Evolutionary conservation across 305 asterid genomes (phyloP).

Genomic region (Withania somnifera): DNA sequence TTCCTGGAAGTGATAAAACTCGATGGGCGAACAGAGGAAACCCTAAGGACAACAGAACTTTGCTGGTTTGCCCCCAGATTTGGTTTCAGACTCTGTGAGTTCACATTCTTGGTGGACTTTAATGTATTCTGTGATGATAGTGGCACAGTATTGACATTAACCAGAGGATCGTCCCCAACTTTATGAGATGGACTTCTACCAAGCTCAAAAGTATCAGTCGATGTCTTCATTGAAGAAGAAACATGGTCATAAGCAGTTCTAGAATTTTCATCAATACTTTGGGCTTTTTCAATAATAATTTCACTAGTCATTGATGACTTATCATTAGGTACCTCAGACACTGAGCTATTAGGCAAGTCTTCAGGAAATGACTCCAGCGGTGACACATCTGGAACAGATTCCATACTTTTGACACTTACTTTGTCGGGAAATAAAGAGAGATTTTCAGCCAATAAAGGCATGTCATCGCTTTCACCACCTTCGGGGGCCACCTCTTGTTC

Average conservation of each 20-base stretch:
- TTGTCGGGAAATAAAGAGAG: conserved; percentile 19
- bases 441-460: conserved; percentile 10
- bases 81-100: conserved; percentile 24
- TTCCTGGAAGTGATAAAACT: conserved; percentile 26
- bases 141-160: conserved; percentile 12
- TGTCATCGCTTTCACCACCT: conserved; percentile 10
- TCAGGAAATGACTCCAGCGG: conserved; percentile 40
- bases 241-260: conserved; percentile 19
- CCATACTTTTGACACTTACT: conserved; percentile 27
- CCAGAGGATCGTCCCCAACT: background rate
- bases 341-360: conserved; percentile 26
- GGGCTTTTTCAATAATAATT: conserved; percentile 15
- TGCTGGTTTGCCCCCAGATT: conserved; percentile 27
- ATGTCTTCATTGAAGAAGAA: conserved; percentile 12
- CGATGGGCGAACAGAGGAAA: conserved; percentile 28
- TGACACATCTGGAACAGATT: conserved; percentile 23
- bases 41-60: conserved; percentile 27
- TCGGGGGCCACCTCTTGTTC: conserved; percentile 20
- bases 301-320: conserved; percentile 22
- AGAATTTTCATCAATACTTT: conserved; percentile 14
- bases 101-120: conserved; percentile 24
- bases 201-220: conserved; percentile 7
- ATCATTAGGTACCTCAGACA: conserved; percentile 14
- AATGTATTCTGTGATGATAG: conserved; percentile 17
- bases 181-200: conserved; percentile 10